A percentile compares a stretch with the other conserved stretches of the same genome.
These are phyloP conservation scores for Acrocalymma vagum DNA, from an alignment of 2,329 filamentous ascomycete genomes.

Conservation along the genomic window DNA sequence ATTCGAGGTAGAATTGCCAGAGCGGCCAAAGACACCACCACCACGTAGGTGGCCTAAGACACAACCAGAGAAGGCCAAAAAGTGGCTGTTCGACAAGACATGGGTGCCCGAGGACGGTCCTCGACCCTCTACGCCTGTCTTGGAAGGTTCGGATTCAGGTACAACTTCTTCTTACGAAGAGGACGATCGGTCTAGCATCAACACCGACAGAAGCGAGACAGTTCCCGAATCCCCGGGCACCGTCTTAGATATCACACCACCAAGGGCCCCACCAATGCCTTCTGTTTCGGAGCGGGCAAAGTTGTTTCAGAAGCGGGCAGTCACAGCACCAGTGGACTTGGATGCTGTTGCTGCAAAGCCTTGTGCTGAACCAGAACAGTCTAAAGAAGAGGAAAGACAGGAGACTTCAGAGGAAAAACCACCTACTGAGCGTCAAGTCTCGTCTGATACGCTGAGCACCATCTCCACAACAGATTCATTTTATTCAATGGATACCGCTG, in stretches of 20 bases:
- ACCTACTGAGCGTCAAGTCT: conserved; percentile 26
- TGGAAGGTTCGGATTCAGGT: conserved; percentile 39
- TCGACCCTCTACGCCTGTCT: conserved; percentile 37
- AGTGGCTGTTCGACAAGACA: conserved; percentile 56
- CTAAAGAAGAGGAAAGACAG: conserved; percentile 12
- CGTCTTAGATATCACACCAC: conserved; percentile 23
- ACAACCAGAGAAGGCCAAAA: conserved; percentile 60
- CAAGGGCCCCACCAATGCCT: conserved; percentile 16
- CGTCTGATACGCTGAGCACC: conserved; percentile 40
- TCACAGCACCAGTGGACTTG: conserved; percentile 35
- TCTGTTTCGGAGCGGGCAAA: conserved; percentile 42
- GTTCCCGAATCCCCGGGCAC: conserved; percentile 30
- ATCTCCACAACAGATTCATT: conserved; percentile 48
- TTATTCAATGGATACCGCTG: conserved; percentile 40
- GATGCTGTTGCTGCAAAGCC: too few relatives aligned
- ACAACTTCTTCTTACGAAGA: conserved; percentile 43
- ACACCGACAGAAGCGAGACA: conserved; percentile 39
- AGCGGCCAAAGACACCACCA: conserved; percentile 70
- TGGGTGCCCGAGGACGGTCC: conserved; percentile 56
- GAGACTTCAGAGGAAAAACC: conserved; percentile 14
- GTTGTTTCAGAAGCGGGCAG: conserved; percentile 40
- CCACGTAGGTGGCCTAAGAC: conserved; percentile 73
- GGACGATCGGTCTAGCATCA: conserved; percentile 43
- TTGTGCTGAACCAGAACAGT: conserved; percentile 27
- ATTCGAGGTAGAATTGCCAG: conserved; percentile 78